Conservation (phyloP, 805 yeast genomes). For the Candida germanica region DNA sequence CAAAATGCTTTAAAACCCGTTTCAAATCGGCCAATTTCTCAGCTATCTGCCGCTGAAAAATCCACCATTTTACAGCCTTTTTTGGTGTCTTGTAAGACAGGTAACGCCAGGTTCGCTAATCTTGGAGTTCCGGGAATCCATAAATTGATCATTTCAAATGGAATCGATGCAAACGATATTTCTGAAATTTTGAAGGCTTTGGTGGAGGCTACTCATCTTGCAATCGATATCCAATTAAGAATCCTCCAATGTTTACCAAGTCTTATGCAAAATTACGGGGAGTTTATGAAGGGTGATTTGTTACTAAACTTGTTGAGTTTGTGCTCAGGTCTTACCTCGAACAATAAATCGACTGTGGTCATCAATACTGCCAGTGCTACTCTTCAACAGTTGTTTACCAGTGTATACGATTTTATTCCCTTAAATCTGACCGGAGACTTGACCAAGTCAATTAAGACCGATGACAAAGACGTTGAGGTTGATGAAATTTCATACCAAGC, state of each 20-base stretch:
- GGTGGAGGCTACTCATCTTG: slow-evolving; percentile 68
- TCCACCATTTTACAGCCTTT: slow-evolving; percentile 49
- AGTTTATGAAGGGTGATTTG: slow-evolving; percentile 50
- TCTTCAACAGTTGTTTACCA: slow-evolving; percentile 75
- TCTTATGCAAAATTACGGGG: slow-evolving; percentile 61
- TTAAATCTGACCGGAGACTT: slow-evolving; percentile 21
- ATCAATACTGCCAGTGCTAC: slow-evolving; percentile 92
- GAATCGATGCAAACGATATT: slow-evolving; percentile 53
- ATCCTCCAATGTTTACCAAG: slow-evolving; percentile 80
- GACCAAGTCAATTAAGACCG: slow-evolving; percentile 21
- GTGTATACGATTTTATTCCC: slow-evolving; percentile 69
- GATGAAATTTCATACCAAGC: slow-evolving; percentile 65
- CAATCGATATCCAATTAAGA: slow-evolving; percentile 81
- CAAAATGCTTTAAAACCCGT: slow-evolving; percentile 13
- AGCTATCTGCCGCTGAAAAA: slow-evolving; percentile 9
- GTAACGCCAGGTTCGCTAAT: slow-evolving; percentile 70
- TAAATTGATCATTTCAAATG: slow-evolving; percentile 50
- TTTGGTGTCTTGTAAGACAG: slow-evolving; percentile 65
- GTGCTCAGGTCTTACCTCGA: slow-evolving; percentile 68
- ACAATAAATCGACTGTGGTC: slow-evolving; percentile 72
- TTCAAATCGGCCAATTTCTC: slow-evolving; percentile 4
- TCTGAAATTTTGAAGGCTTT: slow-evolving; percentile 63
- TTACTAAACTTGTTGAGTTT: slow-evolving; percentile 60
- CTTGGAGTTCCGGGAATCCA: slow-evolving; percentile 72
- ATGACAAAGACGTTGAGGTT: slow-evolving; percentile 41